phyloP scores from a whole-genome alignment of 1,139 yeast genomes.

The Taphrina pruni region DNA sequence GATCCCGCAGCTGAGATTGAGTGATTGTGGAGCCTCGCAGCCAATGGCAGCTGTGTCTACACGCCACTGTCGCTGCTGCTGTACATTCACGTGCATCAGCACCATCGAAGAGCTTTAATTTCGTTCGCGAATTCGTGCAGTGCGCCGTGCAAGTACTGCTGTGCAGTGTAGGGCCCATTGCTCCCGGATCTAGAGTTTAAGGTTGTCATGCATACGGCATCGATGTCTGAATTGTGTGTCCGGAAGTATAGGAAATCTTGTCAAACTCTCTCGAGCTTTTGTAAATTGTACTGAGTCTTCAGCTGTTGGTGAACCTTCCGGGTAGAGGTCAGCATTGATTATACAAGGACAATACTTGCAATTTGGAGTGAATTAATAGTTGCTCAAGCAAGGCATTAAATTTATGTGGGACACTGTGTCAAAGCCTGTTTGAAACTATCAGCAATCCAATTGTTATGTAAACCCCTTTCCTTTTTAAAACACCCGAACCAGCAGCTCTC shows the following conservation, averaged over 20 bases:
- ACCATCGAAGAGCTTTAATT: background rate
- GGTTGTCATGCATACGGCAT: too few relatives aligned
- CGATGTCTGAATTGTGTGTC: too few relatives aligned
- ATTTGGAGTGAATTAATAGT: too few relatives aligned
- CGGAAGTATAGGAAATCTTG: too few relatives aligned
- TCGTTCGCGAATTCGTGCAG: background rate
- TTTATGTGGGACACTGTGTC: background rate
- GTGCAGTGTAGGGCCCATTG: too few relatives aligned
- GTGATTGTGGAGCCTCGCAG: background rate
- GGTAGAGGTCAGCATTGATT: background rate
- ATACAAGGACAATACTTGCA: too few relatives aligned
- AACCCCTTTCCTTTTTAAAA: too few relatives aligned
- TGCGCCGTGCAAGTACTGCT: too few relatives aligned
- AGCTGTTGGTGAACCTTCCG: background rate
- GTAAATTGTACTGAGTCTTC: background rate
- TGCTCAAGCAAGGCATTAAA: too few relatives aligned
- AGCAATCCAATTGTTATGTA: too few relatives aligned
- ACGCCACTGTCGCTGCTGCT: background rate
- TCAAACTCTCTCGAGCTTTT: background rate
- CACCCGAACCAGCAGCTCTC: background rate
- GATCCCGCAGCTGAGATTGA: constrained; percentile 5
- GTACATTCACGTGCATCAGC: background rate
- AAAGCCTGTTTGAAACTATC: background rate
- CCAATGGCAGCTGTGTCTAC: background rate
- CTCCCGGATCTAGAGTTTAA: too few relatives aligned